A percentile compares a stretch with the other conserved stretches of the same genome.
Evolutionary conservation across 164 flowering plant species (phyloP).

Genomic region (Chloranthus sessilifolius): DNA sequence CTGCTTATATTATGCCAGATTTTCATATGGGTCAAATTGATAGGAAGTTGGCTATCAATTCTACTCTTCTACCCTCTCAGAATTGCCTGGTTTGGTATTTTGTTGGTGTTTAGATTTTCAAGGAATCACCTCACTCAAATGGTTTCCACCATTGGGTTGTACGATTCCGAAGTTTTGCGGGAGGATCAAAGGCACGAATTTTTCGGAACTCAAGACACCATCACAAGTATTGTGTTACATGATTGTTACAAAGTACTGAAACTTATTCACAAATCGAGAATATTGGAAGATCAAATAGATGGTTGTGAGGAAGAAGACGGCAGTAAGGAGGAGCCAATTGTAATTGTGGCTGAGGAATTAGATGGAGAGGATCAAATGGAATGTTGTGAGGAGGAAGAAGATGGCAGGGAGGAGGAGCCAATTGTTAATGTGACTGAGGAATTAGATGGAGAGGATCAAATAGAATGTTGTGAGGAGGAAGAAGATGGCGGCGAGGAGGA

Average conservation of each 20-base stretch:
- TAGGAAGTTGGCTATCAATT: slow-evolving; percentile 13
- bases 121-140: background rate
- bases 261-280: background rate
- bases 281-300: slow-evolving; percentile 2
- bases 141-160: slow-evolving; percentile 1
- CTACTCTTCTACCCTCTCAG: slow-evolving; percentile 7
- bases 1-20: slow-evolving; percentile 36
- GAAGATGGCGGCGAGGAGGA: background rate
- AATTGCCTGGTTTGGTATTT: slow-evolving; percentile 3
- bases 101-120: slow-evolving; percentile 5
- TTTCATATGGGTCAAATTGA: slow-evolving; percentile 28
- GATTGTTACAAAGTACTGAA: slow-evolving; percentile 1
- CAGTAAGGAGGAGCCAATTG: too few species aligned
- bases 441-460: background rate
- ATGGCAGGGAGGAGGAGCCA: background rate
- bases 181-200: slow-evolving; percentile 12
- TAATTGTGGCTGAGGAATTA: too few species aligned
- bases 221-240: slow-evolving; percentile 9
- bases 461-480: background rate
- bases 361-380: background rate
- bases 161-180: slow-evolving; percentile 2
- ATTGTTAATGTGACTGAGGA: too few species aligned
- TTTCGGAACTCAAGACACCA: background rate
- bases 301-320: slow-evolving; percentile 3
- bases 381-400: background rate